Evolutionary conservation across 768 basidiomycete genomes (phyloP), one percentile per base, ranked within the genome.

Genomic region (Mycena albidolilacea): DNA sequence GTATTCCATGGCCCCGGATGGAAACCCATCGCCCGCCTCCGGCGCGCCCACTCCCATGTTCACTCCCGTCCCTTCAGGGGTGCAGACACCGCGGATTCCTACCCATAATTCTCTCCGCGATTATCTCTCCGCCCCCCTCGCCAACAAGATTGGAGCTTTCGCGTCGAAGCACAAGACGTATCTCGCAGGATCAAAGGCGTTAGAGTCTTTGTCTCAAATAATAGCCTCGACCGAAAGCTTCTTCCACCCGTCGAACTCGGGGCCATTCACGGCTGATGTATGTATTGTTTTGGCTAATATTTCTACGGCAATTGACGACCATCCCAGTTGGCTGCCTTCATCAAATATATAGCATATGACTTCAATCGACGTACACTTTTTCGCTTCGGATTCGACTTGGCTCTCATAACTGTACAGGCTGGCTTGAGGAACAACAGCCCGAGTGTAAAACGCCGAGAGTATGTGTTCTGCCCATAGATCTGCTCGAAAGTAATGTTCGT

Each of bases 201-300:
- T 97, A 68, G 95, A 97, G 79, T 94, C 95, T 9, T 83, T 97
- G n/a, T 91, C 90, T 12, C 92, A 92, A 80, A 84, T 97, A 72
- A 91, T 97, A 75, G 94, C 93, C 8, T 95, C 95, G 7, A 93
- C 91, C 37, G 96, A 97, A 81, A 92, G 91, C 68, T 96, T 96
- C 84, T 97, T 97, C 83, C 96, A 97, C 79, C 96, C 96, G 0
- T 92, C 92, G 11, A 96, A 95, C 78, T 94, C 94, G 2, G 95
- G 95, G 10, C 85, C 88, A 12, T 96, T 95, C 93, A 95, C 95
- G 5, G 83, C 87, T 64, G 92, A 93, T 84, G 92, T 92, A 82
- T 70, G 88, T 82, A 70, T n/a, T 54, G 23, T 48, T 44, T 57
- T 37, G 48, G 46, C 23, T 39, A 17, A 64, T 55, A 30, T 37